These are phyloP conservation scores for Aspergillus bridgeri DNA, from an alignment of 495 filamentous ascomycete genomes.

Conservation along the genomic window DNA sequence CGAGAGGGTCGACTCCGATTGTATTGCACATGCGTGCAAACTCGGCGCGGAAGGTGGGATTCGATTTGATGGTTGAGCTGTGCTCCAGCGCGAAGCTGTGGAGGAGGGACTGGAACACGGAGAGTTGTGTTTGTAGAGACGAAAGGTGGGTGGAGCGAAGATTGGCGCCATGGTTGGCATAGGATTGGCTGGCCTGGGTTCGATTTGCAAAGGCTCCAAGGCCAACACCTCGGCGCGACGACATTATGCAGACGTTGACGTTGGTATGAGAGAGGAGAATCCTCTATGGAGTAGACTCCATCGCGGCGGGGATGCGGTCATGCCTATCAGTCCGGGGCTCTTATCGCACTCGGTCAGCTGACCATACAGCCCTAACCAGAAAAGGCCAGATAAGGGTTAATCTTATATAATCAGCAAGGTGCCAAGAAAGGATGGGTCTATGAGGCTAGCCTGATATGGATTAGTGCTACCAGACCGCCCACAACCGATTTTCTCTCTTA, in stretches of 20 bases:
- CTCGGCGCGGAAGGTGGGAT: conserved; percentile 90
- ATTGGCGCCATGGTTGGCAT: conserved; percentile 81
- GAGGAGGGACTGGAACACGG: conserved; percentile 90
- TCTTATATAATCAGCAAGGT: background rate
- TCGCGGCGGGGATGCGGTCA: background rate
- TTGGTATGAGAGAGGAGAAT: too few relatives aligned
- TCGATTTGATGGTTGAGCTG: conserved; percentile 89
- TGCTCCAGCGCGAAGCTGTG: conserved; percentile 94
- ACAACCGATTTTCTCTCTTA: conserved; percentile 9
- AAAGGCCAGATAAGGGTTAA: background rate
- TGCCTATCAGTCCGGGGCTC: conserved; percentile 2
- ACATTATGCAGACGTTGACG: conserved; percentile 31
- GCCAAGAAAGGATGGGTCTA: background rate
- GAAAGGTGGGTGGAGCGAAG: conserved; percentile 76
- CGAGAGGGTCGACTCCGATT: conserved; percentile 92
- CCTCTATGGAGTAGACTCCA: too few relatives aligned
- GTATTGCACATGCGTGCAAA: conserved; percentile 98
- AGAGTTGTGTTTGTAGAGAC: conserved; percentile 85
- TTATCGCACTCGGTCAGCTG: background rate
- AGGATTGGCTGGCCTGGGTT: conserved; percentile 74
- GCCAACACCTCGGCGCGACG: conserved; percentile 67
- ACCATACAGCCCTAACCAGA: background rate
- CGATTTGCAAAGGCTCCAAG: conserved; percentile 87
- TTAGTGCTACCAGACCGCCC: background rate
- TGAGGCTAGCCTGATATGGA: conserved; percentile 5